Percentiles rank a stretch among this genome's conserved stretches.
These are phyloP conservation scores for Ligustrum vulgare DNA, from an alignment of 257 asterid species.

Conservation along the genomic window DNA sequence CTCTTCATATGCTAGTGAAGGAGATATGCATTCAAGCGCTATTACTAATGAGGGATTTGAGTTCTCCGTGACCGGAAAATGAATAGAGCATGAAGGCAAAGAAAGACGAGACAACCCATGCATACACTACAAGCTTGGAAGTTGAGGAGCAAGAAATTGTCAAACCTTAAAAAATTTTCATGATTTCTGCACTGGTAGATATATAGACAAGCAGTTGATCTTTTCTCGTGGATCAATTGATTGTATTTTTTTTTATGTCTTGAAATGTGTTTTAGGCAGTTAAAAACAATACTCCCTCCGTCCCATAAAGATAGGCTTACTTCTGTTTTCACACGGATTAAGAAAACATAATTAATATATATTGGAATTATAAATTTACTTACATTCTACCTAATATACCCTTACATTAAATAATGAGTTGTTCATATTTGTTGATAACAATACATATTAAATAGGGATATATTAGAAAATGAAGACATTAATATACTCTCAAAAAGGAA, in stretches of 20 bases:
- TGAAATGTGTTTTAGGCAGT: not conserved
- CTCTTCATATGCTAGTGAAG: slow-evolving; percentile 48
- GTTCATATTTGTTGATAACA: no score
- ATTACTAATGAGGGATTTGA: slow-evolving; percentile 43
- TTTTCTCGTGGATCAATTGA: not conserved
- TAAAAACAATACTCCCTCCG: no score
- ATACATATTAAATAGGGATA: no score
- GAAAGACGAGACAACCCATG: not conserved
- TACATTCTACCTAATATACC: no score
- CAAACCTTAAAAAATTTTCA: not conserved
- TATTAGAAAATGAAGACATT: no score
- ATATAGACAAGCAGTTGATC: not conserved
- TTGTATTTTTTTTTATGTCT: not conserved
- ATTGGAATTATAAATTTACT: no score
- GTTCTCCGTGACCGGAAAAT: slow-evolving; percentile 17
- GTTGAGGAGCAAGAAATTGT: not conserved
- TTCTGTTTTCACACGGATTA: no score
- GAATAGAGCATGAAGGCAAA: not conserved
- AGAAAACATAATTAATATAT: no score
- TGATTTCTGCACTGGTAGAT: not conserved
- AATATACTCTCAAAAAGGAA: no score
- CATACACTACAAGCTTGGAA: not conserved
- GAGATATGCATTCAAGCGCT: slow-evolving; percentile 34
- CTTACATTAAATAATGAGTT: no score
- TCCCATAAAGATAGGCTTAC: no score